A percentile compares a stretch with the other conserved stretches of the same genome.
Evolutionary conservation across 768 basidiomycete species (phyloP).

Genomic region (Pleurotus djamor): DNA sequence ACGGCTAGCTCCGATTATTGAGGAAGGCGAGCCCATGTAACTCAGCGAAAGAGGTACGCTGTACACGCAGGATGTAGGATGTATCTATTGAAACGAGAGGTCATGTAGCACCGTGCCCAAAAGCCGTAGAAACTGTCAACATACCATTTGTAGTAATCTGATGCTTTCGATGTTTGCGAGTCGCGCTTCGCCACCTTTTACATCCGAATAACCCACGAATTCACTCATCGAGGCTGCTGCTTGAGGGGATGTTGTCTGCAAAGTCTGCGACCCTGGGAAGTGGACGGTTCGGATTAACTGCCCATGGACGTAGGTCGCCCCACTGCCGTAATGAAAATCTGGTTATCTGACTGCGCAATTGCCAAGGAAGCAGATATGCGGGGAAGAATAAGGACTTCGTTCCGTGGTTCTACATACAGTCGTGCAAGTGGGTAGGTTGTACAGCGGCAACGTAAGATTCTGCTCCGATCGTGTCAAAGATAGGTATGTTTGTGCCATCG

Average conservation of each 20-base stretch:
- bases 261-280: background rate
- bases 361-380: background rate
- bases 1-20: background rate
- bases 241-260: background rate
- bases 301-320: background rate
- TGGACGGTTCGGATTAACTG: background rate
- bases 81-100: no score
- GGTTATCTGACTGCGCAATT: background rate
- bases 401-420: slow-evolving; percentile 3
- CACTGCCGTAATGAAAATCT: background rate
- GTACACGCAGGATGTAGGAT: no score
- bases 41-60: background rate
- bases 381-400: background rate
- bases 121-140: no score
- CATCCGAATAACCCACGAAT: background rate
- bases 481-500: background rate
- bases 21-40: background rate
- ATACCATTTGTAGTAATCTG: no score
- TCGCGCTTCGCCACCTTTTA: no score
- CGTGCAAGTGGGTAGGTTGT: background rate
- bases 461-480: background rate
- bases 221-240: background rate
- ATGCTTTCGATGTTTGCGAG: no score
- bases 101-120: no score
- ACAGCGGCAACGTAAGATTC: background rate